Evolutionary conservation across 176 grass and related monocot species (phyloP), one percentile per base, ranked within the genome.

Genomic region (Phyllostachys edulis): DNA sequence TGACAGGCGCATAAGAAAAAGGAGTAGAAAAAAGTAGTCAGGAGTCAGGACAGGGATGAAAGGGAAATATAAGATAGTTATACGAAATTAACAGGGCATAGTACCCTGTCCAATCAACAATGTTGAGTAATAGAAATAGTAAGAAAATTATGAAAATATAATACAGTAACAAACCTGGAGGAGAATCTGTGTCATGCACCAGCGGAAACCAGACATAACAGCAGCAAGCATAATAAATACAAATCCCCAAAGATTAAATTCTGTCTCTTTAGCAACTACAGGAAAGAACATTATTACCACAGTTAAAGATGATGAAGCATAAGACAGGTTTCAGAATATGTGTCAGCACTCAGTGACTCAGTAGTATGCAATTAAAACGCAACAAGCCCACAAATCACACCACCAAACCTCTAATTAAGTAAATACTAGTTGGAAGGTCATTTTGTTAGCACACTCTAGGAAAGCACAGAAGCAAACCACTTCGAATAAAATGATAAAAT

Each of bases 161-260:
- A 67, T 52, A 42, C 0, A 12, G 11, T 57, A 85, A 86, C 24
- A 87, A 84, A 98, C 96, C 96, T 98, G 96, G 81, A 98, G 91
- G 26, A 98, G 96, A 92, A 98, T 98, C 78, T 98, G 96, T 81
- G 96, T 98, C 93, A 96, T 90, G 63, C 90, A 92, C 96, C 96
- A 98, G 70, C 96, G 91, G 69, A 98, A 98, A 69, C 96, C 96
- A 87, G 96, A 80, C 92, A 98, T 95, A 81, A 91, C 89, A 86
- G 96, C 96, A 59, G 96, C 89, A 60, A 98, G 86, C 89, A 98
- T 98, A 78, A 98, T 95, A 85, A 95, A 95, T 85, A 96, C 71
- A 87, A 98, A 98, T 85, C 96, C 96, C 96, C 93, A 95, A 38
- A 98, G 79, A 90, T 94, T 82, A 82, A 98, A 98, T 77, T 92